Evolutionary conservation across 352 stramenopile genomes (phyloP), one percentile per base, ranked within the genome.

Genomic region (Globisporangium mamillatum): DNA sequence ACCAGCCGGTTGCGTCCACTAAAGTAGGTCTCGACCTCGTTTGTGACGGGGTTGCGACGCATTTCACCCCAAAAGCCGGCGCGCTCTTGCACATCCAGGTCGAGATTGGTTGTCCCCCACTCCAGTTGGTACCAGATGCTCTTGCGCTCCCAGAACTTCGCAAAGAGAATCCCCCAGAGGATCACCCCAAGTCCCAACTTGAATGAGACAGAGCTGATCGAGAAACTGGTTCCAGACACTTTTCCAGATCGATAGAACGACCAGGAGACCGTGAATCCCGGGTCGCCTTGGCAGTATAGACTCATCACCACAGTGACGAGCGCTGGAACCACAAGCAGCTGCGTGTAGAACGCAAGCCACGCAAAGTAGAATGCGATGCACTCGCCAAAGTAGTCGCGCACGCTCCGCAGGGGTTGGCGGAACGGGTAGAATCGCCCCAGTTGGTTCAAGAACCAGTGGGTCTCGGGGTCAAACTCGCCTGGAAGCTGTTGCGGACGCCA

Each of bases 281-380:
- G 69, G 10, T 73, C 66, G 18, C 74, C 55, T 16, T 14, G 38
- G 52, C 27, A 27, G 34, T 61, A 72, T 6, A 63, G 34, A 22
- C 82, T 66, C 22, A 91, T 58, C 16, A 69, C 36, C 7, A 78
- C 50, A 2, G 75, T 77, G 14, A 69, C 67, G 32, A 89, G 4
- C 7, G 77, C 77, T 24, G 91, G 86, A 0, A 82, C 9, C 0
- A 83, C n/a, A 16, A 97, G 73, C 69, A 88, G 83, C 64, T 88
- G 81, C 1, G 76, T 89, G 76, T 96, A 97, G 46, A 90, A 88
- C 3, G 77, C 76, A 25, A 96, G 65, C 82, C 89, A 97, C 18
- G 91, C 92, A 76, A 97, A 97, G 81, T 97, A 97, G 59, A 97
- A 97, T 24, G 84, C 92, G 32, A 96, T 78, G 25, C 74, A 66